Evolutionary conservation across 2,329 filamentous ascomycete genomes (phyloP), one percentile per base, ranked within the genome.

Genomic region (Penicillium fuscoglaucum): DNA sequence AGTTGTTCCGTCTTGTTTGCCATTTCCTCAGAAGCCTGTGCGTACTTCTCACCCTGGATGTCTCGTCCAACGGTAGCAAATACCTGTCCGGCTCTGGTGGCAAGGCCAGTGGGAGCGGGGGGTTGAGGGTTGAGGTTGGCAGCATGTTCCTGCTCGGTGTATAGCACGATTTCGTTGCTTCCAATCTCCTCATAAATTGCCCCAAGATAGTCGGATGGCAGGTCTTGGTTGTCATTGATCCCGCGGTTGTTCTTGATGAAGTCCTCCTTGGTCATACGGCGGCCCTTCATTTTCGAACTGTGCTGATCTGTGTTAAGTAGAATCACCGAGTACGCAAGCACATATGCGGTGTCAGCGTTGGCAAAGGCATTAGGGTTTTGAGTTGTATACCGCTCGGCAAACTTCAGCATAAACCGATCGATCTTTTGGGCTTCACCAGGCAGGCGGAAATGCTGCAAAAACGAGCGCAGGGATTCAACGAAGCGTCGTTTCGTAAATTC

Each of bases 171-270:
- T 74, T 99, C 95, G 61, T 98, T 93, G 57, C 82, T 83, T 1
- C 83, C 85, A 68, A 99, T 99, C 72, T 99, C 95, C 6, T 99
- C 93, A 66, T 88, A 99, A 54, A 99, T 98, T 6, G 83, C 85
- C 29, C 86, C 82, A 2, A 99, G 85, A 70, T 99, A 99, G 39
- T 99, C 95, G 50, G 96, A 87, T 0, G 96, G 95, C 59, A 99
- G 79, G 78, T 98, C 91, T 31, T 91, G 90, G 66, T 90, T 93
- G 77, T 99, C 95, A 76, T 99, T 98, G 80, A 99, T 99, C 58
- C 95, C 95, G 29, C 95, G 83, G 75, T 99, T 99, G 78, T 99
- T 99, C 80, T 96, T 97, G 80, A 99, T 96, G 72, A 99, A 99
- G 66, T 99, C 96, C 62, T 96, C 90, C 64, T 92, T 92, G 28